Evolutionary conservation across 805 yeast species (phyloP).

Genomic region (Metschnikowia anglica): DNA sequence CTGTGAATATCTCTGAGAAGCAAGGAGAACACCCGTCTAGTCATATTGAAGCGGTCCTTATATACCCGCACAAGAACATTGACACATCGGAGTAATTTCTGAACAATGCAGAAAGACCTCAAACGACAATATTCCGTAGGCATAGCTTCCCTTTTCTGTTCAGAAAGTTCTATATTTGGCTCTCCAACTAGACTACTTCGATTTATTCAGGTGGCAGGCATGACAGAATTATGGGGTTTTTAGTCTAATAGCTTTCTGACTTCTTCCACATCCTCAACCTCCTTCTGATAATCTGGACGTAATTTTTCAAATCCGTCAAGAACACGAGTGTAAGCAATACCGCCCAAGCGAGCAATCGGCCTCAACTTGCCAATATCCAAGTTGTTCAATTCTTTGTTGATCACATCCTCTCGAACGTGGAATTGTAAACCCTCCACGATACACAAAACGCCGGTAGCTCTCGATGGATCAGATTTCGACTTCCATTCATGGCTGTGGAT

Average conservation of each 20-base stretch:
- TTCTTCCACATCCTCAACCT: conserved; percentile 7
- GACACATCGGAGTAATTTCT: too few relatives aligned
- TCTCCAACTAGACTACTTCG: too few relatives aligned
- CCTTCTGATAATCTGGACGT: conserved; percentile 40
- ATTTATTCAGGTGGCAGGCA: too few relatives aligned
- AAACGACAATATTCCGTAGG: too few relatives aligned
- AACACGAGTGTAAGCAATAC: conserved; percentile 45
- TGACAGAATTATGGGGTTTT: neutral
- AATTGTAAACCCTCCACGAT: conserved; percentile 57
- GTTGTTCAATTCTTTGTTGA: conserved; percentile 37
- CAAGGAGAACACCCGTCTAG: too few relatives aligned
- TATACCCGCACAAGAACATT: too few relatives aligned
- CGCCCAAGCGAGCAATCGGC: conserved; percentile 56
- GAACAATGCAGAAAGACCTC: too few relatives aligned
- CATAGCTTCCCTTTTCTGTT: too few relatives aligned
- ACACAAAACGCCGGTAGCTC: conserved; percentile 37
- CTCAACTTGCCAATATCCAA: conserved; percentile 48
- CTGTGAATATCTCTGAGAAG: too few relatives aligned
- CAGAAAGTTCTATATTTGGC: too few relatives aligned
- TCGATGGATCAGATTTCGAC: conserved; percentile 38
- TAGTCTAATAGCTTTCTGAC: conserved; percentile 6
- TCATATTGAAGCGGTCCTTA: too few relatives aligned
- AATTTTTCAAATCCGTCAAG: conserved; percentile 46
- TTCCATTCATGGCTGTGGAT: conserved; percentile 44
- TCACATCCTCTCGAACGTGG: conserved; percentile 56